These are phyloP conservation scores for Leishmania tropica DNA, from an alignment of 208 protist species.

Conservation along the genomic window DNA sequence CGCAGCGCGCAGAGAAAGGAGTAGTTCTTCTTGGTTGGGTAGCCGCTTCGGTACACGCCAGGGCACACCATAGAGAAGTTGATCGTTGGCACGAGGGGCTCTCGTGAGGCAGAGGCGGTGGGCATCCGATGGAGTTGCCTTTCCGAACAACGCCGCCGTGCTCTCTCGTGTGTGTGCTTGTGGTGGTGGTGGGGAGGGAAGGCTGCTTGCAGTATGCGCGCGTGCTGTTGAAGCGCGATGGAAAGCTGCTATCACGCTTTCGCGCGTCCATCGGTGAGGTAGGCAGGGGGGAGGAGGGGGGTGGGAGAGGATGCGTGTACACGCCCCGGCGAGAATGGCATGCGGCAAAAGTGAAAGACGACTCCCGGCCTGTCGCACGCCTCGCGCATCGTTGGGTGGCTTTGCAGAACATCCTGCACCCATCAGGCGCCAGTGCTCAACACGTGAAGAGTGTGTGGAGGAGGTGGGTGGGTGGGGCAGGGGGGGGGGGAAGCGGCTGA, in stretches of 20 bases:
- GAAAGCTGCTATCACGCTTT: not conserved
- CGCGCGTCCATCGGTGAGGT: not conserved
- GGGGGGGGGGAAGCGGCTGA: not conserved
- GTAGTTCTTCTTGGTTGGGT: conserved; percentile 97
- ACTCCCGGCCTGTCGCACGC: not conserved
- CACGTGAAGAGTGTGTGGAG: not conserved
- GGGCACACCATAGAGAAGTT: conserved; percentile 97
- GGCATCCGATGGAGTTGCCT: conserved; percentile 17
- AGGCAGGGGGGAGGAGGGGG: not conserved
- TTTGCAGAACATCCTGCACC: not conserved
- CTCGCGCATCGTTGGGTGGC: not conserved
- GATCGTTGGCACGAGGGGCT: conserved; percentile 82
- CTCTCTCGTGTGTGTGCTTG: not conserved
- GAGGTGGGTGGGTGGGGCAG: not conserved
- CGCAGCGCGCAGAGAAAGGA: conserved; percentile 94
- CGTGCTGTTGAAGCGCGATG: not conserved
- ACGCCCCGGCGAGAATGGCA: not conserved
- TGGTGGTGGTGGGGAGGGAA: not conserved
- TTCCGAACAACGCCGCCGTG: not conserved
- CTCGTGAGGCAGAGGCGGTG: conserved; percentile 33
- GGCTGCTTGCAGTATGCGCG: not conserved
- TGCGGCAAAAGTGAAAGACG: not conserved
- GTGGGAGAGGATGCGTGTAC: not conserved
- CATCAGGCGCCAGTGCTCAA: not conserved
- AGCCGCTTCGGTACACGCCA: conserved; percentile 96